Conservation (phyloP, 2,329 filamentous ascomycete genomes). For the Fusarium mexicanum region DNA sequence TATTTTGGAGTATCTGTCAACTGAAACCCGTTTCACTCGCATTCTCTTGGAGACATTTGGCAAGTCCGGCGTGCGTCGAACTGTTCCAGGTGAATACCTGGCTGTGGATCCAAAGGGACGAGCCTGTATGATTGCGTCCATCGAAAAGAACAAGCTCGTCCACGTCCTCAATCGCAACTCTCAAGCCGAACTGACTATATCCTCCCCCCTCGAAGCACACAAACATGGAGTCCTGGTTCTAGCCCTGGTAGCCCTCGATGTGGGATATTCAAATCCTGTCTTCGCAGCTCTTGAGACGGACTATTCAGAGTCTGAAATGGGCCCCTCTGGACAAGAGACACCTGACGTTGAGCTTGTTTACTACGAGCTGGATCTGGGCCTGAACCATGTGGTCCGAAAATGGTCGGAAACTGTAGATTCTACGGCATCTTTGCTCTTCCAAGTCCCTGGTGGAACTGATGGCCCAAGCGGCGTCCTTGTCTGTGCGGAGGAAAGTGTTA, state of each 20-base stretch:
- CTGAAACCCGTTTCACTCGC: conserved; percentile 85
- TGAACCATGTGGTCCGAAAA: conserved; percentile 98
- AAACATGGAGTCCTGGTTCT: conserved; percentile 91
- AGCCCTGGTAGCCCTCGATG: conserved; percentile 86
- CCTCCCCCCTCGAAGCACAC: conserved; percentile 94
- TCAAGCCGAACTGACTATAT: conserved; percentile 96
- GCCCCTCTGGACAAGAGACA: conserved; percentile 82
- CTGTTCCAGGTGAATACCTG: conserved; percentile 94
- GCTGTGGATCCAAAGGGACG: conserved; percentile 94
- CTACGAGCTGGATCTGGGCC: conserved; percentile 94
- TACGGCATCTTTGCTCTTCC: conserved; percentile 88
- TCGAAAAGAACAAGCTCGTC: conserved; percentile 99
- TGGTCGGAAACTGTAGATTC: conserved; percentile 96
- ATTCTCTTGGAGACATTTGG: conserved; percentile 97
- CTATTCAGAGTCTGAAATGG: conserved; percentile 89
- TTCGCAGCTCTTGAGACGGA: conserved; percentile 97
- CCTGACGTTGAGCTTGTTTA: conserved; percentile 92
- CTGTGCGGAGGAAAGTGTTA: conserved; percentile 93
- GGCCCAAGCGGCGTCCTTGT: conserved; percentile 95
- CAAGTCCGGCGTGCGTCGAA: conserved; percentile 92
- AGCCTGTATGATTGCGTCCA: conserved; percentile 90
- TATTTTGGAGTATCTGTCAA: conserved; percentile 89
- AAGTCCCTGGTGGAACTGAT: conserved; percentile 92
- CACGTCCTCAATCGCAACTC: conserved; percentile 97
- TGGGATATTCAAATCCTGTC: conserved; percentile 95